Evolutionary conservation across 75 land plant species (phyloP), one percentile per base, ranked within the genome.

Genomic region (Isoetes taiwanensis): DNA sequence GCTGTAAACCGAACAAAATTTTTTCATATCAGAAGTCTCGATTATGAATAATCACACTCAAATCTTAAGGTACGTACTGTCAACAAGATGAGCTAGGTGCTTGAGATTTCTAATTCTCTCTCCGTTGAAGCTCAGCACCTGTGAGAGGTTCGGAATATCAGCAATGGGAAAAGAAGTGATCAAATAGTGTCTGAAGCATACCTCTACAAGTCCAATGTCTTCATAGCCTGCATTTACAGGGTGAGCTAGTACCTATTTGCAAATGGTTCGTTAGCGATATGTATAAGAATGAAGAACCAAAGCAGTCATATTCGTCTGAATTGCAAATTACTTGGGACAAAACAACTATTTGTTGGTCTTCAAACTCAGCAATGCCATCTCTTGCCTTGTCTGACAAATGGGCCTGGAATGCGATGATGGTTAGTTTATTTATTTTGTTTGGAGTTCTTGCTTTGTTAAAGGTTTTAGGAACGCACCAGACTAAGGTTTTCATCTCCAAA

Each of bases 161-260:
- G 11, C 19, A 21, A 20, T 3, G 37, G 65, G 3, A 11, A 2
- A 14, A 30, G 21, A 63, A 37, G 17, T 9, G 39, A 43, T 0
- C 1, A 29, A 16, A 11, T 28, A 29, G 17, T 24, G 14, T 57
- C 12, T 33, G 55, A 29, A 2, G 6, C 66, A 38, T 75, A 57
- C 96, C 79, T 87, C 85, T 62, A 75, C 78, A 64, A 80, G 82
- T 74, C 78, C 50, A 78, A 91, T 76, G 65, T 83, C 82, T 58
- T 91, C 97, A 65, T 91, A 91, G 26, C 97, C 97, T 61, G 86
- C 70, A 59, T 84, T 91, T 11, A 77, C 81, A 55, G 80, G 86
- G 61, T 77, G 75, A 33, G 89, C 95, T 57, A 91, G 60, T 8
- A 91, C 96, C 97, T 91, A 54, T n/a, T 37, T 20, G 6, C 5